Conservation (phyloP, 345 rosid genomes). For the Pistacia integerrima region DNA sequence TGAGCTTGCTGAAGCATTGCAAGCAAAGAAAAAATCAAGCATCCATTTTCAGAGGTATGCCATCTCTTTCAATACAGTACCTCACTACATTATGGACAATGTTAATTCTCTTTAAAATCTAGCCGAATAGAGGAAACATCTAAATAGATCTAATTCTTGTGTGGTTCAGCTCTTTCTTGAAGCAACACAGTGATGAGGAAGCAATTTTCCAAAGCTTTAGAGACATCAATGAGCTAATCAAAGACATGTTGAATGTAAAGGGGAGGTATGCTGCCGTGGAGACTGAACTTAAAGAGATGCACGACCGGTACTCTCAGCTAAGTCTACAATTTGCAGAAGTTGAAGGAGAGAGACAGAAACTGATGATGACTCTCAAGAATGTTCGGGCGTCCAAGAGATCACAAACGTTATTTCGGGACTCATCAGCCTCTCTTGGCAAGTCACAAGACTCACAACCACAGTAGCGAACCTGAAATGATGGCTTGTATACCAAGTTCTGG, state of each 20-base stretch:
- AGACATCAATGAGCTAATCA: constrained; percentile 86
- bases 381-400: constrained; percentile 70
- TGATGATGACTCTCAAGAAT: constrained; percentile 92
- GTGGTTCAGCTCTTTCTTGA: constrained; percentile 76
- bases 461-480: neutral
- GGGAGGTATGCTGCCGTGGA: constrained; percentile 66
- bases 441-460: constrained; percentile 39
- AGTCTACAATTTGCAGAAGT: constrained; percentile 98
- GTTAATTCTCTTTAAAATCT: neutral
- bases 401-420: constrained; percentile 39
- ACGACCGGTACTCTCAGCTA: constrained; percentile 85
- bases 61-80: neutral
- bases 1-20: constrained; percentile 87
- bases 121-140: constrained; percentile 3
- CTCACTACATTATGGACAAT: neutral
- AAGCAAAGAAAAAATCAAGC: constrained; percentile 66
- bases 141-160: constrained; percentile 18
- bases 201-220: constrained; percentile 89
- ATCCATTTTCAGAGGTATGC: constrained; percentile 77
- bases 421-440: constrained; percentile 58
- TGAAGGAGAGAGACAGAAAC: constrained; percentile 98
- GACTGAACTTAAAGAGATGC: constrained; percentile 92
- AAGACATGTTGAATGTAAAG: constrained; percentile 79
- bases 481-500: constrained; percentile 3
- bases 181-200: constrained; percentile 79